Evolutionary conservation across 805 yeast species (phyloP), one percentile per base, ranked within the genome.

Genomic region (Saccharomycopsis fodiens): DNA sequence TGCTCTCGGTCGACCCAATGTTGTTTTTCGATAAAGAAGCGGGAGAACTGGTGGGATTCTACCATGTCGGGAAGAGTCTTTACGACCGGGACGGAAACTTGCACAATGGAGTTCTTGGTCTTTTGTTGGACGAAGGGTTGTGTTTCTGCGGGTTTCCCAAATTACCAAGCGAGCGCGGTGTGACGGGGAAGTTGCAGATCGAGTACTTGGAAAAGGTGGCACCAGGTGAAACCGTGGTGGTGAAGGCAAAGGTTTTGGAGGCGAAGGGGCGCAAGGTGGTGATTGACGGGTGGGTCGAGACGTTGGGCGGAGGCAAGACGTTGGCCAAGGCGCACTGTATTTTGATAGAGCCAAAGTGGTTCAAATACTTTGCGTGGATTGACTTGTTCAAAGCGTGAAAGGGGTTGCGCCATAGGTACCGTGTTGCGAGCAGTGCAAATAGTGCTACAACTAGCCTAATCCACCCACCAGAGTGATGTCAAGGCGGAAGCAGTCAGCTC

Each of bases 331-430:
- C 87, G 0, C 66, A 64, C 27, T 84, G 94, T 60, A 65, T 85
- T 2, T 67, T 87, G 50, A 93, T 87, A 2, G 95, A 87, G 57
- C 96, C 96, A 3, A 79, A 70, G 55, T 87, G 96, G 95, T 85
- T 85, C 64, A 82, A 77, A 57, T 85, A 78, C 57, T 64, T 85
- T 44, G 59, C 61, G 8, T 76, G 82, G 81, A 62, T 76, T 16
- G 70, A 71, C 21, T 49, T 70, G 17, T 70, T 71, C 44, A 57
- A 46, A 44, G 42, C 29, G 13, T 1, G 34, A 19, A n/a, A 40
- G 31, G 16, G 22, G n/a, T n/a, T n/a, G n/a, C n/a, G n/a, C n/a
- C n/a, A n/a, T n/a, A n/a, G n/a, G n/a, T n/a, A n/a, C n/a, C n/a
- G n/a, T n/a, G n/a, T n/a, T n/a, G n/a, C n/a, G n/a, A n/a, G n/a